phyloP scores from a whole-genome alignment of 306 rosid genomes.

The Inga oerstediana region DNA sequence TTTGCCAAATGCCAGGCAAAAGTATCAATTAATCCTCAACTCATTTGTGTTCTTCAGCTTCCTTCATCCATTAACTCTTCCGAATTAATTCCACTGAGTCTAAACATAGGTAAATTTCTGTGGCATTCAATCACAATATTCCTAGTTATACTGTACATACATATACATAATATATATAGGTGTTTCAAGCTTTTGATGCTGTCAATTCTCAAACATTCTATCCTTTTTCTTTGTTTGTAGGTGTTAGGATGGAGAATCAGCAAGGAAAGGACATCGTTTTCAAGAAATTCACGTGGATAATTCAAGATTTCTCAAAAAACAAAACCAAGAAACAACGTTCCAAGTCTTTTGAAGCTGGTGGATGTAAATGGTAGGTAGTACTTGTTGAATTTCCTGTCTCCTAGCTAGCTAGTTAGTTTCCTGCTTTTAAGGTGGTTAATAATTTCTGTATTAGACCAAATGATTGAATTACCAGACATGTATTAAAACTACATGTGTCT shows the following conservation, averaged over 20 bases:
- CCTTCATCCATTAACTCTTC: background rate
- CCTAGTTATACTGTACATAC: background rate
- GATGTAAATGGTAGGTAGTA: slow-evolving; percentile 12
- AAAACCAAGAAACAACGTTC: slow-evolving; percentile 27
- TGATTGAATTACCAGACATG: background rate
- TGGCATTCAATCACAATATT: background rate
- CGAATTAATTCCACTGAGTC: background rate
- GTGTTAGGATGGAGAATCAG: slow-evolving; percentile 11
- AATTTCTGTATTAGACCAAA: background rate
- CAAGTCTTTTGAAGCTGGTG: slow-evolving; percentile 22
- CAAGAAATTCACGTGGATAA: slow-evolving; percentile 28
- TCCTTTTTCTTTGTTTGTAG: background rate
- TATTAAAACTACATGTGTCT: background rate
- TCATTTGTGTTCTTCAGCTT: background rate
- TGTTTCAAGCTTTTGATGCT: slow-evolving; percentile 8
- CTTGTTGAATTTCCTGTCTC: background rate
- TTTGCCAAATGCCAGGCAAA: background rate
- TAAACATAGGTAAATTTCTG: background rate
- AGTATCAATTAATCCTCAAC: background rate
- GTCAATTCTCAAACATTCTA: background rate
- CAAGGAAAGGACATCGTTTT: background rate
- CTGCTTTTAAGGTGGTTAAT: background rate
- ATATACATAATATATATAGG: background rate
- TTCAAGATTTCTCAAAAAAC: slow-evolving; percentile 29
- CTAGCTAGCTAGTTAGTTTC: slow-evolving; percentile 3